Percentiles rank a stretch among this genome's conserved stretches.
Conservation (phyloP, 352 stramenopile species). For the Phytopythium sindhum region DNA sequence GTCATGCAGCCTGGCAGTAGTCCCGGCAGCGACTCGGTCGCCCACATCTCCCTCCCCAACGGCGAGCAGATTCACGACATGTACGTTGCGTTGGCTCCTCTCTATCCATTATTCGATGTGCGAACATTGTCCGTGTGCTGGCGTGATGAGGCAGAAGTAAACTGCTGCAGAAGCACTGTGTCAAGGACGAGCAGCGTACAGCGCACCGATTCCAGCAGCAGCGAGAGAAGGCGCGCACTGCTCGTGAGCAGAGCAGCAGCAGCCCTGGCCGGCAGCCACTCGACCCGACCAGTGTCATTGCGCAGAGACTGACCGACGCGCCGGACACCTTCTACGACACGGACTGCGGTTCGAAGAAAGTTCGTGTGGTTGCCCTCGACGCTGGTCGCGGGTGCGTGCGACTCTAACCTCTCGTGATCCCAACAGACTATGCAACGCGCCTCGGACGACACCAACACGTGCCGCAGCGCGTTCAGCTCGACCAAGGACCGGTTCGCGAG, state of each 20-base stretch:
- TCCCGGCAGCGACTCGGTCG: slow-evolving; percentile 6
- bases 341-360: slow-evolving; percentile 59
- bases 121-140: background rate
- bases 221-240: slow-evolving; percentile 33
- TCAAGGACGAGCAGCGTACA: slow-evolving; percentile 62
- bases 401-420: background rate
- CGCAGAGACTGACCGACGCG: slow-evolving; percentile 42
- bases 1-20: background rate
- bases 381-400: background rate
- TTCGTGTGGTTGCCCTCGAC: background rate
- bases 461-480: slow-evolving; percentile 50
- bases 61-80: slow-evolving; percentile 76
- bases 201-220: slow-evolving; percentile 45
- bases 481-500: slow-evolving; percentile 66
- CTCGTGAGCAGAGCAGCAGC: slow-evolving; percentile 19
- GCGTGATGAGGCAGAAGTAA: slow-evolving; percentile 41
- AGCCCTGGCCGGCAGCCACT: slow-evolving; percentile 35
- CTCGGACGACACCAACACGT: slow-evolving; percentile 49
- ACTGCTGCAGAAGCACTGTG: slow-evolving; percentile 55
- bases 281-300: slow-evolving; percentile 35
- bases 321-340: slow-evolving; percentile 64
- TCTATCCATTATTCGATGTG: background rate
- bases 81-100: slow-evolving; percentile 15
- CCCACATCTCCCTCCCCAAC: slow-evolving; percentile 55
- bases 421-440: slow-evolving; percentile 39